These are phyloP conservation scores for Ustilago xerochloae DNA, from an alignment of 1,284 basidiomycete genomes.

Conservation along the genomic window DNA sequence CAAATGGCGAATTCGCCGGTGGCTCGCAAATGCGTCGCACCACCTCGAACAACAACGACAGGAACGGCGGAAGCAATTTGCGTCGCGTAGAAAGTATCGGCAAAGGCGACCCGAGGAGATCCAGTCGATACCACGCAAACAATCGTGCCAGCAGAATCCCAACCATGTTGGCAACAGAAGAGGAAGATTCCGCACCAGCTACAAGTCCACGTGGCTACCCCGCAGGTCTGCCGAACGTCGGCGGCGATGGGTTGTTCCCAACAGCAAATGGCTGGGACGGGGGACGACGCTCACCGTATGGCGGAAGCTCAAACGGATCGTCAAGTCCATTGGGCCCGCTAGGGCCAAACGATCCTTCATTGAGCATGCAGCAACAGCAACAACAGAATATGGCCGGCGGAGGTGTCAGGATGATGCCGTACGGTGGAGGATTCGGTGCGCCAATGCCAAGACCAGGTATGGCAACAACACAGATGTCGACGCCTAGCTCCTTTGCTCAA, in stretches of 20 bases:
- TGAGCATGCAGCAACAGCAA: conserved; percentile 25
- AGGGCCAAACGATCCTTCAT: conserved; percentile 27
- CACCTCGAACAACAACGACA: conserved; percentile 15
- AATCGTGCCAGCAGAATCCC: conserved; percentile 11
- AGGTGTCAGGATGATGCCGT: conserved; percentile 18
- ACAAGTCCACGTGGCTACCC: conserved; percentile 4
- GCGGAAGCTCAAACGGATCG: conserved; percentile 21
- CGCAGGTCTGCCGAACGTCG: conserved; percentile 17
- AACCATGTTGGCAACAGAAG: conserved; percentile 13
- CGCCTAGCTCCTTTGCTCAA: conserved; percentile 25
- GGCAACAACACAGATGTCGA: conserved; percentile 23
- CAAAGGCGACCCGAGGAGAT: conserved; percentile 40
- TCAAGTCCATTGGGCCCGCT: conserved; percentile 31
- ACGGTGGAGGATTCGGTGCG: conserved; percentile 30
- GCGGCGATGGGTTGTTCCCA: conserved; percentile 4
- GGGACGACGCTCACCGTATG: conserved; percentile 21
- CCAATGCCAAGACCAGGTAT: conserved; percentile 32
- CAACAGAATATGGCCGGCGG: conserved; percentile 1
- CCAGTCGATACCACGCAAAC: conserved; percentile 24
- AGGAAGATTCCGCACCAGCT: not conserved
- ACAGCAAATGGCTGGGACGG: conserved; percentile 5
- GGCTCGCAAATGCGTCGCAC: conserved; percentile 22
- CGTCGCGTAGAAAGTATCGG: conserved; percentile 50
- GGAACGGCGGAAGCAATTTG: conserved; percentile 7
- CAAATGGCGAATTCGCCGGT: conserved; percentile 2